Base-by-base conservation (phyloP, 1,284 basidiomycete species). In the Mycosarcoma maydis region DNA sequence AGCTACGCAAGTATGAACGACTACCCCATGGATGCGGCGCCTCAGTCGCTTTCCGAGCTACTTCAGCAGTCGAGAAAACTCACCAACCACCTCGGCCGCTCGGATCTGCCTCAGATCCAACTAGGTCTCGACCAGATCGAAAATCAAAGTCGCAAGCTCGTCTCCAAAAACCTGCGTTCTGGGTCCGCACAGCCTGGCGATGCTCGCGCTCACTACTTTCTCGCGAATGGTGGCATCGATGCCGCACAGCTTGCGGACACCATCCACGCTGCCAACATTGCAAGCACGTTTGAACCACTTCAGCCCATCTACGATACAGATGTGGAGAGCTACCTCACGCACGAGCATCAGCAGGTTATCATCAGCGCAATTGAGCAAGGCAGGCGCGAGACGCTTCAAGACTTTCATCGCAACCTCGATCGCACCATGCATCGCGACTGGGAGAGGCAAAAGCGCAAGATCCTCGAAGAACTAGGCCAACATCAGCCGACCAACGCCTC, bases 311-410 rank as follows among this genome's bases (percentile, higher is more conserved):
- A 91, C 80, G 92, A 95, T 83, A 94, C 91, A 0, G 92, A 95
- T 79, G 89, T 95, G 40, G 87, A 90, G 46, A 72, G 78, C 29
- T 94, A 91, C 81, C 86, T 95, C 27, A 90, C 91, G 19, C 91
- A 94, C 82, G 90, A 91, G 6, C 92, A 95, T 77, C 93, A 97
- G 82, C 93, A 95, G 82, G 92, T 92, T 67, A 88, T 97, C 55
- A 92, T 96, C 62, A 91, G 91, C 4, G 92, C 92, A 3, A 94
- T 97, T 58, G 93, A 96, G 80, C 91, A 95, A 78, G 90, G 90
- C 5, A 85, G 92, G 42, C 87, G 89, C 60, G 89, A 92, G 57
- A 95, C 93, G 0, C 89, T 93, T 72, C 87, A 90, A 61, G 89
- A 92, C 69, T 94, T 95, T 74, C 92, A 94, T 76, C 86, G 87